Conservation (phyloP, 768 basidiomycete genomes). For the Amanita exitialis region DNA sequence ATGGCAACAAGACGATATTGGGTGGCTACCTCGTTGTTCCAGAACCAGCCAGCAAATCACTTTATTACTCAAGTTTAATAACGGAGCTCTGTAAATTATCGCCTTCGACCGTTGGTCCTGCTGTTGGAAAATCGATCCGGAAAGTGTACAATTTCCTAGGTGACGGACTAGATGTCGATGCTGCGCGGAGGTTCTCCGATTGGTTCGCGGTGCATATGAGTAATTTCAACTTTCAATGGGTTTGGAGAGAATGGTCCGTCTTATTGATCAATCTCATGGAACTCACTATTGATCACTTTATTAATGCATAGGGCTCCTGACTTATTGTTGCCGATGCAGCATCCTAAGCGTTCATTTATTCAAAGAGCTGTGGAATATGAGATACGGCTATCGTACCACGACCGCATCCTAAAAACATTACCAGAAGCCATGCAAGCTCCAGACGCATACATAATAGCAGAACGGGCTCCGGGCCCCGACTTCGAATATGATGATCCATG, state of each 20-base stretch:
- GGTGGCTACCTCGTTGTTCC: slow-evolving; percentile 71
- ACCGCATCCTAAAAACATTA: slow-evolving; percentile 82
- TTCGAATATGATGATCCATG: slow-evolving; percentile 81
- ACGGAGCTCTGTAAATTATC: slow-evolving; percentile 94
- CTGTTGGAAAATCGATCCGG: slow-evolving; percentile 91
- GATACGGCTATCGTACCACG: slow-evolving; percentile 85
- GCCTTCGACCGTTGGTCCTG: slow-evolving; percentile 86
- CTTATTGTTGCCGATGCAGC: slow-evolving; percentile 56
- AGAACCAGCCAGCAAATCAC: slow-evolving; percentile 59
- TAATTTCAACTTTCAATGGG: slow-evolving; percentile 97
- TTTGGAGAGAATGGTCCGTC: slow-evolving; percentile 96
- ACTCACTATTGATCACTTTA: neutral
- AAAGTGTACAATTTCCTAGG: slow-evolving; percentile 73
- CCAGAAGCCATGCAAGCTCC: slow-evolving; percentile 71
- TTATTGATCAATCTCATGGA: neutral
- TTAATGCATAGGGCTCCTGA: slow-evolving; percentile 66
- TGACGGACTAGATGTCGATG: slow-evolving; percentile 81
- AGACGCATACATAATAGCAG: slow-evolving; percentile 52
- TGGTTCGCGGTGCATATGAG: slow-evolving; percentile 98
- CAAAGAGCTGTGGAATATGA: slow-evolving; percentile 82
- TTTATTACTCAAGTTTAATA: slow-evolving; percentile 84
- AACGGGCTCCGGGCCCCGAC: slow-evolving; percentile 66
- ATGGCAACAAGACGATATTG: slow-evolving; percentile 48
- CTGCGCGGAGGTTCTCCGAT: slow-evolving; percentile 74
- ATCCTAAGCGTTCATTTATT: slow-evolving; percentile 86